Conservation (phyloP, 306 rosid genomes). For the Prunus fruticosa region DNA sequence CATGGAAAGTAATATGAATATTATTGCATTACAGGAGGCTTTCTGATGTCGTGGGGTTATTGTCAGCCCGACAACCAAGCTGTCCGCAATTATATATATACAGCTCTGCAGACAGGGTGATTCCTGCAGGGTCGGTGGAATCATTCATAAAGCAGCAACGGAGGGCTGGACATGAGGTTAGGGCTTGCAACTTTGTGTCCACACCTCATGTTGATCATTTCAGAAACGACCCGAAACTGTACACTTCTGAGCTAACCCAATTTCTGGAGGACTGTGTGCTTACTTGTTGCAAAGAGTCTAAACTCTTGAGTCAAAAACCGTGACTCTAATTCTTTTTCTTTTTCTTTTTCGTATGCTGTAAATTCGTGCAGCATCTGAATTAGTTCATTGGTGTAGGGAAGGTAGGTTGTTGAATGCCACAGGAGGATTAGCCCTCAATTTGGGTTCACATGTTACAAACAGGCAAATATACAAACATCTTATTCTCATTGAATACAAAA, state of each 20-base stretch:
- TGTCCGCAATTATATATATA: slow-evolving; percentile 92
- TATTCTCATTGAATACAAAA: not conserved
- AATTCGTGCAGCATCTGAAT: slow-evolving; percentile 15
- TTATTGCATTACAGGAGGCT: slow-evolving; percentile 71
- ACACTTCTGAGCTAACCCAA: slow-evolving; percentile 72
- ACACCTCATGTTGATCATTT: slow-evolving; percentile 98
- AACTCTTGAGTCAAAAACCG: not conserved
- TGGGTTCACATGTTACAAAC: slow-evolving; percentile 1
- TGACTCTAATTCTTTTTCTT: slow-evolving; percentile 21
- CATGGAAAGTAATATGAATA: not conserved
- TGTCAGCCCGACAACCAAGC: slow-evolving; percentile 77
- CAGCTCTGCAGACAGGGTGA: slow-evolving; percentile 89
- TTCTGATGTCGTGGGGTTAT: slow-evolving; percentile 64
- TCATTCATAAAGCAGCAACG: slow-evolving; percentile 76
- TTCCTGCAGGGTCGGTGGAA: slow-evolving; percentile 82
- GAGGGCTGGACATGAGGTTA: slow-evolving; percentile 74
- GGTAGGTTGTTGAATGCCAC: not conserved
- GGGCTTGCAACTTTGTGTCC: slow-evolving; percentile 92
- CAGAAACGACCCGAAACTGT: slow-evolving; percentile 79
- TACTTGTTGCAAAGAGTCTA: slow-evolving; percentile 42
- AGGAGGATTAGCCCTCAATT: not conserved
- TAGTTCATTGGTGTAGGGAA: slow-evolving; percentile 29
- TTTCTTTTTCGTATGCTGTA: not conserved
- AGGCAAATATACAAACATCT: not conserved
- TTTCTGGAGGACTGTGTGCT: slow-evolving; percentile 80